Conservation (phyloP, 441 rosid genomes). For the Pelargonium myrrhifolium region DNA sequence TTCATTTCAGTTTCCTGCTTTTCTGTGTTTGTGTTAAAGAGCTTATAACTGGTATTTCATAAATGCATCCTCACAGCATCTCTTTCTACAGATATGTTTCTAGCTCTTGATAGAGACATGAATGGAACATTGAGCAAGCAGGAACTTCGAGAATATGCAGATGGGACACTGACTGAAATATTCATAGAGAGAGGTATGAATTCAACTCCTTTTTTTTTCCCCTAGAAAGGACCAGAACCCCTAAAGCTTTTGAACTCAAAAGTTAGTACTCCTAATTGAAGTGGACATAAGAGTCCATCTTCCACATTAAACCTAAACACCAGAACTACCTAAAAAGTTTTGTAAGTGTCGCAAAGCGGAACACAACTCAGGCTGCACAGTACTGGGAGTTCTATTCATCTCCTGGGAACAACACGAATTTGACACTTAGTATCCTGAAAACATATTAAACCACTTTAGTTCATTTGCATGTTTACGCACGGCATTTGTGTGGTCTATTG, state of each 20-base stretch:
- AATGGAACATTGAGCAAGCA: conserved; percentile 91
- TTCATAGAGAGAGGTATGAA: conserved; percentile 84
- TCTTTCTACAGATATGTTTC: conserved; percentile 63
- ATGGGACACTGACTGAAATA: conserved; percentile 87
- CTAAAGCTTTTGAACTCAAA: no score
- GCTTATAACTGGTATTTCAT: not conserved
- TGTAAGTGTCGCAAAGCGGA: no score
- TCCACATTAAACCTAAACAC: no score
- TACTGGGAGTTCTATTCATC: no score
- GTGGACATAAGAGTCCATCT: no score
- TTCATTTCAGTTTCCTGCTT: not conserved
- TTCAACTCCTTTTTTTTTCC: not conserved
- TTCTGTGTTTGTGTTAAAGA: not conserved
- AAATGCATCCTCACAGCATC: not conserved
- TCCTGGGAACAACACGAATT: no score
- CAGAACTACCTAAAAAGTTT: no score
- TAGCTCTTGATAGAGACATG: conserved; percentile 88
- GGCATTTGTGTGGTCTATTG: no score
- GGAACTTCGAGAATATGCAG: conserved; percentile 93
- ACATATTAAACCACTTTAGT: not conserved
- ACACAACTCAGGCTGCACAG: no score
- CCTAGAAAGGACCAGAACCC: no score
- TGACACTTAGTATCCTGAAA: not conserved
- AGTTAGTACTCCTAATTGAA: no score
- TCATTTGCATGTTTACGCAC: no score